A percentile compares a stretch with the other conserved stretches of the same genome.
Conservation (phyloP, 116 monocot genomes). For the Thalassia testudinum region DNA sequence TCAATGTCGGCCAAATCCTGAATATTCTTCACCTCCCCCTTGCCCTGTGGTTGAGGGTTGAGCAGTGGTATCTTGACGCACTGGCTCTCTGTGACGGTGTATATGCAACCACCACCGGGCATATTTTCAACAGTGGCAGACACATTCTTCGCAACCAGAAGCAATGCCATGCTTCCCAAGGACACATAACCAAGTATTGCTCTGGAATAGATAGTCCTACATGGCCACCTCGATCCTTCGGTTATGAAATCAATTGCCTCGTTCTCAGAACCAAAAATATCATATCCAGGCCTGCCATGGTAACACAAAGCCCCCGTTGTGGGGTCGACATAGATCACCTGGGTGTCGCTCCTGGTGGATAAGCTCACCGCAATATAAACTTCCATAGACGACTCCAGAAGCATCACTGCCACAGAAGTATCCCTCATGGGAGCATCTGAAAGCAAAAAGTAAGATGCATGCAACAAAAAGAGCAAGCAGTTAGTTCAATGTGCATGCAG, state of each 20-base stretch:
- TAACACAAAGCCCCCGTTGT: constrained; percentile 69
- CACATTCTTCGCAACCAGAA: constrained; percentile 74
- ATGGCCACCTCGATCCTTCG: constrained; percentile 48
- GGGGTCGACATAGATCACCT: constrained; percentile 84
- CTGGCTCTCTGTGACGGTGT: constrained; percentile 70
- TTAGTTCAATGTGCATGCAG: too few species aligned
- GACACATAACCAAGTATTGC: constrained; percentile 85
- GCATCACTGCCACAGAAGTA: constrained; percentile 56
- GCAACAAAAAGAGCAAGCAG: too few species aligned
- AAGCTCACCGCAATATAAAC: constrained; percentile 71
- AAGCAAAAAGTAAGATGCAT: not conserved
- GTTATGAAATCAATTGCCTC: constrained; percentile 72
- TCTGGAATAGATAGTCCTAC: constrained; percentile 50
- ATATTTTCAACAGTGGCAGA: constrained; percentile 40
- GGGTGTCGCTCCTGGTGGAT: constrained; percentile 66
- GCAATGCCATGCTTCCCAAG: constrained; percentile 60
- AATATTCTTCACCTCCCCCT: constrained; percentile 75
- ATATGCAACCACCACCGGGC: constrained; percentile 89
- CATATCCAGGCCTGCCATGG: constrained; percentile 36
- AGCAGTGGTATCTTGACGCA: constrained; percentile 83
- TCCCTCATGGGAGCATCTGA: constrained; percentile 28
- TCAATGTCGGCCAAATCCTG: constrained; percentile 72
- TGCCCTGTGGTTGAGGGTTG: constrained; percentile 73
- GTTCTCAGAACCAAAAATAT: constrained; percentile 56
- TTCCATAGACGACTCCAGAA: constrained; percentile 60